phyloP scores from a whole-genome alignment of 768 basidiomycete species.

The Tricholoma furcatifolium region DNA sequence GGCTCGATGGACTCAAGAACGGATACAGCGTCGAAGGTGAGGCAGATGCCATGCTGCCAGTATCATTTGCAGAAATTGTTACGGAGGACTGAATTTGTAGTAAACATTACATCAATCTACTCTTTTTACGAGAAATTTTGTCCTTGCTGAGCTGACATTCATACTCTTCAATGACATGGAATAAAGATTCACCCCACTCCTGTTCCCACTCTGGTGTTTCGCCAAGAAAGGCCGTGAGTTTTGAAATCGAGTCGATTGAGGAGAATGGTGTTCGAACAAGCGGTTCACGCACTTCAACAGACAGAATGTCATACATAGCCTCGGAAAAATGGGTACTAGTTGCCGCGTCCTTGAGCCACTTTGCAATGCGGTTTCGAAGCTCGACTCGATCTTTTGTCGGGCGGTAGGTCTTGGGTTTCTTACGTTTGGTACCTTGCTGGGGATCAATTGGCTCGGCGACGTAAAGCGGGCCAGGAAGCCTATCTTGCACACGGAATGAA shows the following conservation, averaged over 20 bases:
- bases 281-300: neutral
- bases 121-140: too few relatives aligned
- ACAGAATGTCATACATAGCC: conserved; percentile 20
- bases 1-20: conserved; percentile 4
- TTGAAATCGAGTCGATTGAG: neutral
- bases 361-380: conserved; percentile 14
- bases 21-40: neutral
- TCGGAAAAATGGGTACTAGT: conserved; percentile 9
- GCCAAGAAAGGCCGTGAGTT: conserved; percentile 14
- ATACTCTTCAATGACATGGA: neutral
- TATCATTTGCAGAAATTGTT: neutral
- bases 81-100: too few relatives aligned
- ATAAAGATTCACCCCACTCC: conserved; percentile 17
- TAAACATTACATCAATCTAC: too few relatives aligned
- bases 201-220: conserved; percentile 22
- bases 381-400: conserved; percentile 8
- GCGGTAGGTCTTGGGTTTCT: conserved; percentile 7
- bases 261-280: conserved; percentile 13
- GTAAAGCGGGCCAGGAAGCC: neutral
- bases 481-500: conserved; percentile 1
- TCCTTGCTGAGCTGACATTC: neutral
- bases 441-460: neutral
- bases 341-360: conserved; percentile 16
- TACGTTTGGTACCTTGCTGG: neutral
- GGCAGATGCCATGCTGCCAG: neutral